These are phyloP conservation scores for Rhodotorula sp. DNA, from an alignment of 1,284 basidiomycete genomes.

Conservation along the genomic window DNA sequence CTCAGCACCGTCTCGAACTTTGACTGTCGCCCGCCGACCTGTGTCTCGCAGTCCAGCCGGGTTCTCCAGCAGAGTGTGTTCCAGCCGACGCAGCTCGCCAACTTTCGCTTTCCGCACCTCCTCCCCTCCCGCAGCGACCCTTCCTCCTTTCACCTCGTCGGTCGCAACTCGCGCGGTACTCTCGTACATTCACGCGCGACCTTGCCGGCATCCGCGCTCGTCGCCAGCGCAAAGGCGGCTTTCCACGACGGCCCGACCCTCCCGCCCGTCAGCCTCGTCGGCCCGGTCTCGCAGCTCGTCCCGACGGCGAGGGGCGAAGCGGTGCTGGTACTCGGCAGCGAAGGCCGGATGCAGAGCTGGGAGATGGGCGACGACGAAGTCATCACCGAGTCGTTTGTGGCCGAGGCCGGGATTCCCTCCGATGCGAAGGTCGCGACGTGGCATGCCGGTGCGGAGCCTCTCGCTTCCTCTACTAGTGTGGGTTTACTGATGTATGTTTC, in stretches of 20 bases:
- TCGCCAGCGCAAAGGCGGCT: not conserved
- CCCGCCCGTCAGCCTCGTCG: constrained; percentile 17
- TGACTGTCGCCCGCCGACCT: constrained; percentile 81
- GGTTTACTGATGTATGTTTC: not conserved
- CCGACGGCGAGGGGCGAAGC: constrained; percentile 6
- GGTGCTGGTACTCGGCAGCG: constrained; percentile 1
- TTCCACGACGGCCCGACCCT: not conserved
- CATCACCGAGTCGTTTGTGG: constrained; percentile 4
- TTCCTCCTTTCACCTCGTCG: constrained; percentile 18
- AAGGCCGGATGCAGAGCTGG: constrained; percentile 30
- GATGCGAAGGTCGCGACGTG: constrained; percentile 10
- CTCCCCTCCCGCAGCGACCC: constrained; percentile 7
- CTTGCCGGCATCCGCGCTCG: not conserved
- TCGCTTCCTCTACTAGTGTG: not conserved
- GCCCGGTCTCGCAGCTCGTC: constrained; percentile 8
- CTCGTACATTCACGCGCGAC: constrained; percentile 10
- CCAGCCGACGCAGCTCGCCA: constrained; percentile 15
- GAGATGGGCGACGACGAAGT: constrained; percentile 16
- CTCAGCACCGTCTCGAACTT: constrained; percentile 62
- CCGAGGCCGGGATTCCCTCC: not conserved
- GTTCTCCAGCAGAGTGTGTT: constrained; percentile 41
- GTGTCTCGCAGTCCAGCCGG: constrained; percentile 57
- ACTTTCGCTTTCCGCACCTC: constrained; percentile 23
- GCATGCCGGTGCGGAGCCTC: constrained; percentile 16
- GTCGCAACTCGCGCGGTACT: not conserved